These are phyloP conservation scores for Rhizophora mangle DNA, from an alignment of 345 rosid genomes.

Conservation along the genomic window DNA sequence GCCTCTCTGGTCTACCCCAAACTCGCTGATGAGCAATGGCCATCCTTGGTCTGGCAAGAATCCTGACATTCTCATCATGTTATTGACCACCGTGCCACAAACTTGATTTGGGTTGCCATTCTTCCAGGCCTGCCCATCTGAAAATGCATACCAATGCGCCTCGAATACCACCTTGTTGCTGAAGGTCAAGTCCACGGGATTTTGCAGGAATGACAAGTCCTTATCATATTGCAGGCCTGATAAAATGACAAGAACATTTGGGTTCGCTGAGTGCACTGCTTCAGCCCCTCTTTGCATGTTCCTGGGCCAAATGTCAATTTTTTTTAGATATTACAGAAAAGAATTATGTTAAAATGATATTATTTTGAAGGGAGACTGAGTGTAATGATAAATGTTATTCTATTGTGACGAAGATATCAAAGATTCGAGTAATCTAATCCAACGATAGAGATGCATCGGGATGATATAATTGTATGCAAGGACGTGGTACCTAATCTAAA, in stretches of 20 bases:
- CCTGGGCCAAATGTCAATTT: conserved; percentile 22
- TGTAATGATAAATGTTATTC: too few relatives aligned
- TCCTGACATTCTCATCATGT: conserved; percentile 53
- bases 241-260: conserved; percentile 78
- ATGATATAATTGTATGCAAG: neutral
- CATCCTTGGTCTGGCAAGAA: conserved; percentile 62
- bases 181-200: conserved; percentile 50
- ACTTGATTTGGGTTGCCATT: conserved; percentile 66
- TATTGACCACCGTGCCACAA: conserved; percentile 58
- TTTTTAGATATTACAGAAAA: too few relatives aligned
- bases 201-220: conserved; percentile 60
- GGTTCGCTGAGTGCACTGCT: conserved; percentile 82
- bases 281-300: conserved; percentile 91
- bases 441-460: too few relatives aligned
- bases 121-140: conserved; percentile 70
- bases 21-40: conserved; percentile 72
- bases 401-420: neutral
- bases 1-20: conserved; percentile 76
- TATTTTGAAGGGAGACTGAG: too few relatives aligned
- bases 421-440: too few relatives aligned
- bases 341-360: too few relatives aligned
- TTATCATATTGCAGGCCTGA: conserved; percentile 78
- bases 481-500: neutral
- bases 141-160: conserved; percentile 76
- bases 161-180: conserved; percentile 69